Conservation (phyloP, 345 rosid species). For the Salix viminalis region DNA sequence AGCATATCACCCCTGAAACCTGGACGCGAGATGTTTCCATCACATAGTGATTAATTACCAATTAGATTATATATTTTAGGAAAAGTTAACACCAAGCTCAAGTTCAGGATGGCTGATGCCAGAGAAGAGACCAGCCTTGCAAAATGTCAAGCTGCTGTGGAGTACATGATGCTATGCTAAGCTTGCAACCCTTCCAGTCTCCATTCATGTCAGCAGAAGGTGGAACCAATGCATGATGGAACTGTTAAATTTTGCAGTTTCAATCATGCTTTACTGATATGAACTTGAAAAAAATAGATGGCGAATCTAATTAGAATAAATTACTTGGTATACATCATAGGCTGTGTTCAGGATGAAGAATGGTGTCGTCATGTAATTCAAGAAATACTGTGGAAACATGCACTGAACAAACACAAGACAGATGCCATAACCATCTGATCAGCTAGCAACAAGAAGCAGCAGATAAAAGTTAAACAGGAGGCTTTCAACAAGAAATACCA, state of each 20-base stretch:
- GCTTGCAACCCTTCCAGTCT: conserved; percentile 73
- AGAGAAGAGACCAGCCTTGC: conserved; percentile 45
- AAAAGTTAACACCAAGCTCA: not conserved
- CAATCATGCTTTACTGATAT: not conserved
- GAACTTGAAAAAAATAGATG: not conserved
- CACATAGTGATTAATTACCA: not conserved
- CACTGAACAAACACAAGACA: conserved; percentile 51
- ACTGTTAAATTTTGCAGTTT: conserved; percentile 35
- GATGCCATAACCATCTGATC: not conserved
- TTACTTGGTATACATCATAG: conserved; percentile 86
- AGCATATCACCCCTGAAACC: conserved; percentile 83
- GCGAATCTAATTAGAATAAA: not conserved
- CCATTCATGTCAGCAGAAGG: conserved; percentile 65
- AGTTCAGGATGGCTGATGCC: not conserved
- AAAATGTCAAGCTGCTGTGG: conserved; percentile 47
- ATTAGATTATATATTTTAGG: not conserved
- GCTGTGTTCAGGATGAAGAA: conserved; percentile 84
- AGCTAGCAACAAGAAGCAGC: not conserved
- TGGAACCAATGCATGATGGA: conserved; percentile 79
- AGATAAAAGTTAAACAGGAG: not conserved
- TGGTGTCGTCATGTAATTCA: conserved; percentile 64
- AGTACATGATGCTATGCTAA: conserved; percentile 49
- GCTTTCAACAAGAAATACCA: conserved; percentile 38
- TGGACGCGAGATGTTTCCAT: conserved; percentile 13
- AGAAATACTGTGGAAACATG: conserved; percentile 72